Evolutionary conservation across 495 filamentous ascomycete species (phyloP).

Genomic region (Aspergillus conjunctus): DNA sequence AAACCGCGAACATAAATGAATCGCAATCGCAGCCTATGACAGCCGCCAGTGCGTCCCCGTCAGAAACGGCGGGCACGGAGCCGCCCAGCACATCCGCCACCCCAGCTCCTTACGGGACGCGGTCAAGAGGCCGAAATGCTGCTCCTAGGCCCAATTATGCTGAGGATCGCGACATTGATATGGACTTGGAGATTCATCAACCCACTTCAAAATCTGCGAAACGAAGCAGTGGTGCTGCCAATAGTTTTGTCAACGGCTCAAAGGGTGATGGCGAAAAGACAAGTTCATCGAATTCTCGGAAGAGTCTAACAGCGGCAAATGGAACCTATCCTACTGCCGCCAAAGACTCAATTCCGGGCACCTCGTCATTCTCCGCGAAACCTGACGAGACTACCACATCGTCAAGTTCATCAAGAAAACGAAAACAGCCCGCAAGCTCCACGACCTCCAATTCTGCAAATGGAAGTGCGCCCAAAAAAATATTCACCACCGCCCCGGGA

Average conservation of each 20-base stretch:
- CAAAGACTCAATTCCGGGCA: conserved; percentile 64
- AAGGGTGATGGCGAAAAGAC: conserved; percentile 47
- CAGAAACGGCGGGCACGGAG: conserved; percentile 43
- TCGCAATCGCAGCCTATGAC: conserved; percentile 53
- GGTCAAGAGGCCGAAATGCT: conserved; percentile 86
- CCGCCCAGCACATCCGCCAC: conserved; percentile 46
- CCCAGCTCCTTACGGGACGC: conserved; percentile 85
- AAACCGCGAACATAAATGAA: conserved; percentile 35
- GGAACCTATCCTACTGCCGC: conserved; percentile 33
- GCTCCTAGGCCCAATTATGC: conserved; percentile 91
- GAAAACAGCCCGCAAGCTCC: conserved; percentile 69
- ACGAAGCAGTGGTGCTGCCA: conserved; percentile 39
- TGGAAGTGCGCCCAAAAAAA: conserved; percentile 44
- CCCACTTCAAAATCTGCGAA: conserved; percentile 49
- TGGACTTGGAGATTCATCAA: conserved; percentile 65
- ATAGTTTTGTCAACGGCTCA: conserved; percentile 36
- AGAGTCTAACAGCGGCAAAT: conserved; percentile 44
- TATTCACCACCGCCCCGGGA: conserved; percentile 50
- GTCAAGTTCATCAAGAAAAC: conserved; percentile 64
- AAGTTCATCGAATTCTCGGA: conserved; percentile 44
- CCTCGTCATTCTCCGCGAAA: conserved; percentile 61
- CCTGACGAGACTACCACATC: conserved; percentile 42
- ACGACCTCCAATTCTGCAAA: conserved; percentile 38
- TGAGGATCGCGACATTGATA: conserved; percentile 90
- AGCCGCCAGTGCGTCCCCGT: conserved; percentile 49